A percentile compares a stretch with the other conserved stretches of the same genome.
These are phyloP conservation scores for Diplodia sapinea DNA, from an alignment of 2,329 filamentous ascomycete genomes.

Conservation along the genomic window DNA sequence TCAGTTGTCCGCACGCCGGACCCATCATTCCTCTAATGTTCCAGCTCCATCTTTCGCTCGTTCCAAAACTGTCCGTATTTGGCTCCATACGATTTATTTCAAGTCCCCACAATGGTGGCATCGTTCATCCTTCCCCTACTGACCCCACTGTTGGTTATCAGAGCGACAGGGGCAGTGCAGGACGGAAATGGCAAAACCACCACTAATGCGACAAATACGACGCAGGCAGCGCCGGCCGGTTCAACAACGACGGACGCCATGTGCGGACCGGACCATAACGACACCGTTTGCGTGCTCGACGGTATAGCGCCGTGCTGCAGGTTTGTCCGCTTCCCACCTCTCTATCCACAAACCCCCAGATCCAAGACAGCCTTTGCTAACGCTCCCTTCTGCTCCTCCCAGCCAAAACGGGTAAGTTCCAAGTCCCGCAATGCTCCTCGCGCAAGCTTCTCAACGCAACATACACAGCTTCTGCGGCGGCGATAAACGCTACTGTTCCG, in stretches of 20 bases:
- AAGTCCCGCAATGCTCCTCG: neutral
- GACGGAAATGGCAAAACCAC: neutral
- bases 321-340: neutral
- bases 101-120: neutral
- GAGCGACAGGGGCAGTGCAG: neutral
- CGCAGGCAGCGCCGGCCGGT: neutral
- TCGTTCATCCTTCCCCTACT: neutral
- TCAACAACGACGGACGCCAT: neutral
- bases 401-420: constrained; percentile 17
- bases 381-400: neutral
- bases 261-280: constrained; percentile 12
- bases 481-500: constrained; percentile 23
- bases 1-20: neutral
- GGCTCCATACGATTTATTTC: too few relatives aligned
- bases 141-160: neutral
- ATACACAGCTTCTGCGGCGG: constrained; percentile 24
- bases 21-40: neutral
- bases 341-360: too few relatives aligned
- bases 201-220: constrained; percentile 4
- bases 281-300: constrained; percentile 19
- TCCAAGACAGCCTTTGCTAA: neutral
- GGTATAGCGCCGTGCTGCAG: constrained; percentile 27
- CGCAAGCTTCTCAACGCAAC: neutral
- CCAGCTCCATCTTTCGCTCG: neutral
- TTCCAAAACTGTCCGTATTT: too few relatives aligned